These are phyloP conservation scores for Tolypocladium ophioglossoides DNA, from an alignment of 2,329 filamentous ascomycete genomes.

Conservation along the genomic window DNA sequence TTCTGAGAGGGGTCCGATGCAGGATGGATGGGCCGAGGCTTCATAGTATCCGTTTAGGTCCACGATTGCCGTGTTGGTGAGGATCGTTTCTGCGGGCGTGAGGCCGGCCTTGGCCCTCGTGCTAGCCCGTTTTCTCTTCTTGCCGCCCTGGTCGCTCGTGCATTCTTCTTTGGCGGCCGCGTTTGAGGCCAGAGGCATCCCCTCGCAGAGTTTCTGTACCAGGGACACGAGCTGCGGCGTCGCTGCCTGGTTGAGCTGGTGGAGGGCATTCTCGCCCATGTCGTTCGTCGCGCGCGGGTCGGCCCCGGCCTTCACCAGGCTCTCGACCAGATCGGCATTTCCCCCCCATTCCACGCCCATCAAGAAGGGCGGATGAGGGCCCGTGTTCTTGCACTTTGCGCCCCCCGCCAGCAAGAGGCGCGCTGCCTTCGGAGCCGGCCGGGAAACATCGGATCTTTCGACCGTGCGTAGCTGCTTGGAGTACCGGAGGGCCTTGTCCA, in stretches of 20 bases:
- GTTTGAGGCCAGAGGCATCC: constrained; percentile 4
- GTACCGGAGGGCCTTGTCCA: constrained; percentile 18
- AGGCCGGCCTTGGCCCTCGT: constrained; percentile 1
- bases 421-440: constrained; percentile 1
- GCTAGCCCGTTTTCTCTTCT: neutral
- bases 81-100: constrained; percentile 18
- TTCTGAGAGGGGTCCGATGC: constrained; percentile 6
- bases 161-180: neutral
- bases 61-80: constrained; percentile 11
- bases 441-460: fast-evolving
- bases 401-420: neutral
- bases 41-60: neutral
- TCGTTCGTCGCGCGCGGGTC: constrained; percentile 6
- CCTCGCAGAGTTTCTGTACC: constrained; percentile 12
- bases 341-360: constrained; percentile 16
- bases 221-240: constrained; percentile 9
- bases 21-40: constrained; percentile 14
- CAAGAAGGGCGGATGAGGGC: neutral
- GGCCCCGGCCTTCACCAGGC: constrained; percentile 9
- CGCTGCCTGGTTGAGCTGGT: constrained; percentile 15
- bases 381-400: neutral
- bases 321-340: constrained; percentile 7
- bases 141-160: neutral
- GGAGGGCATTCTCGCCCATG: constrained; percentile 9
- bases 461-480: constrained; percentile 1